Base-by-base conservation (phyloP, 2,329 filamentous ascomycete species). In the Volutella citrinella region DNA sequence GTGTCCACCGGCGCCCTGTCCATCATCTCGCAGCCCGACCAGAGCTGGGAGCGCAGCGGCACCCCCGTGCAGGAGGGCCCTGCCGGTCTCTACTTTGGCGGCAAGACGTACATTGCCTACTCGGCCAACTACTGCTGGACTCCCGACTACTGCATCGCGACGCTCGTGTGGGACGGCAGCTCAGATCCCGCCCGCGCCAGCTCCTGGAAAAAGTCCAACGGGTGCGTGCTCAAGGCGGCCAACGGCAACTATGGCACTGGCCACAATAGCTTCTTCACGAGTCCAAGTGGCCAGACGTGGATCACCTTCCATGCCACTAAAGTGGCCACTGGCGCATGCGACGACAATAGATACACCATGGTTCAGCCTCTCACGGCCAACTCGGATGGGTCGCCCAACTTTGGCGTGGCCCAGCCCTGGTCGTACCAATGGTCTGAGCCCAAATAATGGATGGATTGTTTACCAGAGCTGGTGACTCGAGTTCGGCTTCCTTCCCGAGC, bases 71-170 rank as follows among this genome's bases (percentile, higher is more conserved):
- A 78, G 47, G 75, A 80, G 46, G 75, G 72, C 0, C 65, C 72
- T 0, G 65, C 66, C 4, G 70, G 71, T 0, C 59, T 80, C 15
- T 79, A 78, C 49, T 64, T 69, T 24, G 65, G 64, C 15, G 71
- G 70, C 10, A 69, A 66, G 36, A 76, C 70, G 0, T 77, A 69
- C 41, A 52, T 79, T 24, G 61, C 67, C 3, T 80, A 70, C 57
- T 74, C 69, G 6, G 75, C 72, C 2, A 74, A 68, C 38, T 72
- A 71, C 54, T 79, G 74, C 61, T 77, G 72, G 73, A 74, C 70
- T 0, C 52, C 68, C 1, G 61, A 66, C 33, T 79, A 80, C 51
- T 66, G 67, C 16, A 60, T 80, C 3, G 75, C 72, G 1, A 54
- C 74, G 12, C 57, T 80, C 16, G 70, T 69, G 5, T 79, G 69